Evolutionary conservation across 331 rosid species (phyloP), one percentile per base, ranked within the genome.

Genomic region (Telfairia occidentalis): DNA sequence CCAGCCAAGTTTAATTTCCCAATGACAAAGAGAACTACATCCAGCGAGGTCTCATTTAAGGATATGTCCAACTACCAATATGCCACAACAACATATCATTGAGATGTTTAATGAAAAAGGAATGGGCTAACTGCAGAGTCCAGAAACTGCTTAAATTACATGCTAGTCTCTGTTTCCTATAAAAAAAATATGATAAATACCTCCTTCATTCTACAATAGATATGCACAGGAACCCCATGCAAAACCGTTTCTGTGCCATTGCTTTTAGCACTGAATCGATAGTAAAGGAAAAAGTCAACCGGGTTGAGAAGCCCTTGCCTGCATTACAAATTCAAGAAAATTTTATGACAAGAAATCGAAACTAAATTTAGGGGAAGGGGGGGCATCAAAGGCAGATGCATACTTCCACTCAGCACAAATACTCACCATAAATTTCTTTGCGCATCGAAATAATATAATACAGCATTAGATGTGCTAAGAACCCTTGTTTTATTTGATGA

Each of bases 231-330:
- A 78, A 87, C 87, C n/a, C 86, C 82, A 82, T 53, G 79, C 61
- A 87, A 86, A 80, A 84, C 73, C 80, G 76, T 69, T 76, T 79
- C 90, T 24, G 90, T 80, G 73, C 67, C 78, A 53, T 77, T 85
- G 49, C 75, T 76, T 67, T 81, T 82, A 80, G 78, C 54, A 72
- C 67, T 82, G 73, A 88, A 82, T 3, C 98, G 96, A 81, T 89
- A 87, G 79, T 82, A 94, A 74, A 86, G 45, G 83, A 81, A 82
- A 71, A 89, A 81, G 80, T 86, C 96, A 81, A 85, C 88, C 12
- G 97, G 97, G 67, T 57, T 85, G 54, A 94, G 85, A 80, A 94
- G 86, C 75, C 87, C 88, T 81, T 84, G 87, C 97, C 98, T 94
- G 71, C 58, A 87, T 66, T 79, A 63, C 30, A 13, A 78, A 73